Base-by-base conservation (phyloP, 176 grass and related monocot genomes). In the Otatea glauca region DNA sequence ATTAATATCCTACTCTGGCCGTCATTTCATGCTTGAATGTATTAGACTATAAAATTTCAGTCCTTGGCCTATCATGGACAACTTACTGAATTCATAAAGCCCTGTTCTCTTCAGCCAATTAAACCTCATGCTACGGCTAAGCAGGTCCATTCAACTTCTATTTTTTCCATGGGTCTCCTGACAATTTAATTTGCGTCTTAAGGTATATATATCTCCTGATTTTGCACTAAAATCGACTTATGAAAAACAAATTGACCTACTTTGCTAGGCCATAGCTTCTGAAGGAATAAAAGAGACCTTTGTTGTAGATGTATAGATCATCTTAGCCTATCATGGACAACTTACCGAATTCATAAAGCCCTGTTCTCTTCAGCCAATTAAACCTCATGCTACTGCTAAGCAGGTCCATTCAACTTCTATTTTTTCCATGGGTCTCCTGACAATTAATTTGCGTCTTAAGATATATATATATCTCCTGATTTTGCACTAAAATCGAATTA, bases 221-320 rank as follows among this genome's bases (percentile, higher is more conserved):
- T 54, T 65, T 75, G 8, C 24, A 75, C 23, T 41, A 24, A 66
- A 75, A 60, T 5, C 18, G 38, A 65, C 43, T 16, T 29, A 6
- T 21, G n/a, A 39, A 45, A 45, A n/a, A 21, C 5, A 12, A 5
- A 54, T 9, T 77, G 65, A 7, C 32, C 72, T 32, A 48, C 47
- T 60, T 61, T 61, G 54, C 32, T 85, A 71, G 43, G 27, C 20
- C 43, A 70, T 38, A 39, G 13, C 29, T 71, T 45, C 53, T 20
- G 61, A 81, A 67, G 65, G 78, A 68, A 43, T 63, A 53, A 80
- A 54, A 71, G 15, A 65, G n/a, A 63, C 14, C 1, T 58, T 69
- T 60, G 4, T 3, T 63, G 7, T 41, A 6, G 24, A 61, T 86
- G 32, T 56, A 32, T 34, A 65, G 10, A 56, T 15, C 68, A 81